A percentile compares a stretch with the other conserved stretches of the same genome.
Evolutionary conservation across 1,284 basidiomycete species (phyloP).

Genomic region (Cryptococcus sp.): DNA sequence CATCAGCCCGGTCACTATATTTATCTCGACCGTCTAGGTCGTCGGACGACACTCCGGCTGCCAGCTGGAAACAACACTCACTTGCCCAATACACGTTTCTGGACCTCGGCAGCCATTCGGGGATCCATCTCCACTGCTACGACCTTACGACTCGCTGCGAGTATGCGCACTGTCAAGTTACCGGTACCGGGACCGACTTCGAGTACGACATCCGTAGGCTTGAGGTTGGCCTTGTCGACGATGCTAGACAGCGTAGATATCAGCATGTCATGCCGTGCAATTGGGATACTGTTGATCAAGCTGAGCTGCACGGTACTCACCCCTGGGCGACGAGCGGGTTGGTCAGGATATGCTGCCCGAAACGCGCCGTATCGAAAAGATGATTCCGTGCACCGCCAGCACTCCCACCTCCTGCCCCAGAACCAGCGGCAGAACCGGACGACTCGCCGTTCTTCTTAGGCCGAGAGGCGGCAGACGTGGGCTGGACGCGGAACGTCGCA

Average conservation of each 20-base stretch:
- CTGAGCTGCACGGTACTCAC: slow-evolving; percentile 57
- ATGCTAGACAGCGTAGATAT: slow-evolving; percentile 5
- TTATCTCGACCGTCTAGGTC: no score
- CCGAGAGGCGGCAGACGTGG: slow-evolving; percentile 58
- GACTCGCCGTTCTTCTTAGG: slow-evolving; percentile 38
- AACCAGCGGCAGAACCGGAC: slow-evolving; percentile 18
- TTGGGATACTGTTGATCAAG: background rate
- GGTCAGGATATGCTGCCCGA: slow-evolving; percentile 97
- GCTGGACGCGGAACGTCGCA: slow-evolving; percentile 65
- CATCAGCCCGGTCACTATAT: no score
- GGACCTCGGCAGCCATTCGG: slow-evolving; percentile 96
- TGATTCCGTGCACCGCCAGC: slow-evolving; percentile 65
- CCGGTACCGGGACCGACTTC: slow-evolving; percentile 99
- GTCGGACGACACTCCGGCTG: no score
- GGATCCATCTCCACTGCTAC: slow-evolving; percentile 98
- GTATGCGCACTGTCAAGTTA: slow-evolving; percentile 90
- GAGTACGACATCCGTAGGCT: slow-evolving; percentile 92
- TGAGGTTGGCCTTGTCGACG: slow-evolving; percentile 67
- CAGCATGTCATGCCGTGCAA: background rate
- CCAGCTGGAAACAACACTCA: slow-evolving; percentile 58
- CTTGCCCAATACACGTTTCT: slow-evolving; percentile 98
- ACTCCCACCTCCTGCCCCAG: slow-evolving; percentile 54
- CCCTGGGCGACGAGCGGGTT: slow-evolving; percentile 86
- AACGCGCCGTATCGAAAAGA: slow-evolving; percentile 88
- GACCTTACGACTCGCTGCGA: slow-evolving; percentile 90